Base-by-base conservation (phyloP, 257 asterid genomes). In the Sherardia arvensis region DNA sequence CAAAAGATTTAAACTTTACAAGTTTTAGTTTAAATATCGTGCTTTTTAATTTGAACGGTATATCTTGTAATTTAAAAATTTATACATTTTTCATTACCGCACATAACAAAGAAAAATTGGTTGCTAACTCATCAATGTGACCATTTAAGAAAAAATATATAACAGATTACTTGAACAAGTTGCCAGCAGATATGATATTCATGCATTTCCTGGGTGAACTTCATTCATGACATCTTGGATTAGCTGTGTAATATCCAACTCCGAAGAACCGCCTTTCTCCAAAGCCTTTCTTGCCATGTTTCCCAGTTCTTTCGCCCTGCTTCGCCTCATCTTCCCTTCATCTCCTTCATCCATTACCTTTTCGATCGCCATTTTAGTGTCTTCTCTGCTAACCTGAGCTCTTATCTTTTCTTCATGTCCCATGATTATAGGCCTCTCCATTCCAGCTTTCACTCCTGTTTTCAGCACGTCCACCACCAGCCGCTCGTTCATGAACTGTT, bases 341-440 rank as follows among this genome's bases (percentile, higher is more conserved):
- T 58, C 84, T 17, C 84, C 85, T 1, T 69, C 71, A 12, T 65
- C 71, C 86, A 90, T 82, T 67, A 73, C 48, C 66, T 23, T 29
- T 0, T 65, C 78, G 0, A 90, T 64, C 4, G 87, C 95, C 18
- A 28, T 59, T 57, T 63, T 61, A 4, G 84, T 84, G 0, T 72
- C 69, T 18, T 73, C 87, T 30, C 58, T 75, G 75, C 22, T 53
- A 73, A 76, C 74, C n/a, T 30, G 3, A 84, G 78, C 27, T 88
- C 95, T 0, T 69, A 81, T 51, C 60, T 78, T 69, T 87, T 93
- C 26, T 84, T 88, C 21, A 85, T 80, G 2, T 90, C 96, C 93
- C 92, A 87, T 87, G 87, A 90, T 6, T 14, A 77, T 68, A 0
- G 80, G 80, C 33, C 67, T 32, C n/a, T 84, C 86, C 3, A 62